These are phyloP conservation scores for Candida rishiriensis DNA, from an alignment of 805 yeast genomes.

Conservation along the genomic window DNA sequence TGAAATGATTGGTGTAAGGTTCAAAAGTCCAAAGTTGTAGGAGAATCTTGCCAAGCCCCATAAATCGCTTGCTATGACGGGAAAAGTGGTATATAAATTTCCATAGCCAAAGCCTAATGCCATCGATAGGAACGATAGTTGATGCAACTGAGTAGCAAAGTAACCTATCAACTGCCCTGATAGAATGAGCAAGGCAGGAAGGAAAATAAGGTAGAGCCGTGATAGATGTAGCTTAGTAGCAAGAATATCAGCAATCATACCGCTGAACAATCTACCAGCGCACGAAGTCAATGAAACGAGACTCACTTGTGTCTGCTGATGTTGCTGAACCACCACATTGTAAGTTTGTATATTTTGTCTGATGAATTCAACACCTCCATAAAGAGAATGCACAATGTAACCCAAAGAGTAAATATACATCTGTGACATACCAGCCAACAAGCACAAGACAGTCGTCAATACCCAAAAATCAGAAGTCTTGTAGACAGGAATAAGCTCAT, in stretches of 20 bases:
- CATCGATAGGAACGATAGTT: constrained; percentile 48
- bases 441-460: constrained; percentile 45
- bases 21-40: constrained; percentile 70
- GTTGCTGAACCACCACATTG: constrained; percentile 34
- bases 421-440: constrained; percentile 65
- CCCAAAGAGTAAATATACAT: constrained; percentile 75
- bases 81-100: constrained; percentile 63
- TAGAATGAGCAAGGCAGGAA: constrained; percentile 46
- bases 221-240: constrained; percentile 36
- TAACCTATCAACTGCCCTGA: constrained; percentile 49
- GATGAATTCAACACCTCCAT: constrained; percentile 20
- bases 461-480: constrained; percentile 41
- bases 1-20: constrained; percentile 61
- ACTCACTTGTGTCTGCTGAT: constrained; percentile 72
- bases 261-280: constrained; percentile 59
- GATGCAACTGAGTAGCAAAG: constrained; percentile 27
- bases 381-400: constrained; percentile 53
- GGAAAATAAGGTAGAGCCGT: constrained; percentile 43
- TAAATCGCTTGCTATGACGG: constrained; percentile 69
- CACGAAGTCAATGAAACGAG: constrained; percentile 66
- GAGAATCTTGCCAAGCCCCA: constrained; percentile 68
- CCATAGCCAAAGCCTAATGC: constrained; percentile 71
- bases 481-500: constrained; percentile 13
- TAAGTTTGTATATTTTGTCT: constrained; percentile 10
- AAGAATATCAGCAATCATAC: constrained; percentile 59